Evolutionary conservation across 192 early-diverging fungal species (phyloP), one percentile per base, ranked within the genome.

Genomic region (Radiomyces spectabilis): DNA sequence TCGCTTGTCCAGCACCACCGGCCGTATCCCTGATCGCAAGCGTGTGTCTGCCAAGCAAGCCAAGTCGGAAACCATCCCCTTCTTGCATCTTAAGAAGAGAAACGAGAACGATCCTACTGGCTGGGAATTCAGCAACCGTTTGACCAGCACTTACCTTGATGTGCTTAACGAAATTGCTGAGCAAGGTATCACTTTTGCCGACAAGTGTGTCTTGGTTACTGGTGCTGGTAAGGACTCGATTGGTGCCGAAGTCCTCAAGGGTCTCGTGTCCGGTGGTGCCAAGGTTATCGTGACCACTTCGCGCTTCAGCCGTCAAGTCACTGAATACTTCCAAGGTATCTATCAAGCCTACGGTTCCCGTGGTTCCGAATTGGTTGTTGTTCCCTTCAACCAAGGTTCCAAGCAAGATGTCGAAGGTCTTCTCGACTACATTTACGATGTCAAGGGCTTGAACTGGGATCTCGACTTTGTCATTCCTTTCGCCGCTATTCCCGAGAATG

Each of bases 401-500:
- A 76, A 79, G 56, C 84, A 89, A 69, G 95, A 97, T 69, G 78
- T 87, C 5, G 67, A 76, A 34, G 69, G 76, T n/a, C 69, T 97
- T 10, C 77, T 95, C 43, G 75, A 89, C 55, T 97, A 89, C 65
- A 92, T 97, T 40, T 97, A 95, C 69, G 84, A 85, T 58, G 66
- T 68, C 42, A 77, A 81, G 54, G 92, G 92, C 24, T 78, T 98
- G 4, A 78, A 77, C 41, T 94, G 88, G 93, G 95, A 97, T 71
- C 82, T 97, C 43, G 95, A 97, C 75, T 91, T 80, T 69, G 77
- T 97, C 53, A 76, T 95, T 57, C 95, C 95, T 13, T 95, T 97
- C 73, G 95, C 95, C 44, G 95, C 93, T 34, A 89, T 97, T 48
- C 80, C 91, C 18, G 92, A 88, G 53, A 76, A 90, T 6, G 95